Evolutionary conservation across 192 early-diverging fungal genomes (phyloP).

Genomic region (Umbelopsis sp.): DNA sequence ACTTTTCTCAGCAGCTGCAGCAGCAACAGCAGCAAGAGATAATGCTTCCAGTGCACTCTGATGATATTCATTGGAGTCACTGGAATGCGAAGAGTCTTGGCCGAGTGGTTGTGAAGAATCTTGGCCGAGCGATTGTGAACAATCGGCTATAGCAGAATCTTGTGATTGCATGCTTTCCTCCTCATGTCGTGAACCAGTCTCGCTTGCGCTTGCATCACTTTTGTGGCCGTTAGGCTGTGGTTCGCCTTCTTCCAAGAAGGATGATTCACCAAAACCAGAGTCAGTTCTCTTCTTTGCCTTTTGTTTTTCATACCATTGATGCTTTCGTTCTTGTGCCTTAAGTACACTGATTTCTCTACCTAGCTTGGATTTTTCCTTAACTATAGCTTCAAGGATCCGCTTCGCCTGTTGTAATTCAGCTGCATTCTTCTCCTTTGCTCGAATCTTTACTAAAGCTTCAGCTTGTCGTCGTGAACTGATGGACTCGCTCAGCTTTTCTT

Average conservation of each 20-base stretch:
- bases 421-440: background rate
- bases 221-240: background rate
- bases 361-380: background rate
- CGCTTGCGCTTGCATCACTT: background rate
- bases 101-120: background rate
- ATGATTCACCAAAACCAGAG: background rate
- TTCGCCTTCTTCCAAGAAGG: background rate
- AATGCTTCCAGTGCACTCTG: conserved; percentile 5
- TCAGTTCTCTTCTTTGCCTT: conserved; percentile 37
- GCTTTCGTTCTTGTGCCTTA: conserved; percentile 58
- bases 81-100: background rate
- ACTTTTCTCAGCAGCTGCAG: conserved; percentile 13
- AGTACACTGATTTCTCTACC: conserved; percentile 26
- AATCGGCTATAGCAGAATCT: conserved; percentile 1
- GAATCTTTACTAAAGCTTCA: background rate
- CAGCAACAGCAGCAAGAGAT: background rate
- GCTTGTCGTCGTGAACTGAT: background rate
- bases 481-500: conserved; percentile 32
- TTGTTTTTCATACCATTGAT: conserved; percentile 60
- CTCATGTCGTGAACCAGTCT: conserved; percentile 10
- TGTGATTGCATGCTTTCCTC: conserved; percentile 4
- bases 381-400: background rate
- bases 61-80: background rate
- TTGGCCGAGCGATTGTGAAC: background rate
- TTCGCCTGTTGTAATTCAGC: background rate